Percentiles rank a stretch among this genome's conserved stretches.
These are phyloP conservation scores for Alternaria brassicae DNA, from an alignment of 2,329 filamentous ascomycete genomes.

Conservation along the genomic window DNA sequence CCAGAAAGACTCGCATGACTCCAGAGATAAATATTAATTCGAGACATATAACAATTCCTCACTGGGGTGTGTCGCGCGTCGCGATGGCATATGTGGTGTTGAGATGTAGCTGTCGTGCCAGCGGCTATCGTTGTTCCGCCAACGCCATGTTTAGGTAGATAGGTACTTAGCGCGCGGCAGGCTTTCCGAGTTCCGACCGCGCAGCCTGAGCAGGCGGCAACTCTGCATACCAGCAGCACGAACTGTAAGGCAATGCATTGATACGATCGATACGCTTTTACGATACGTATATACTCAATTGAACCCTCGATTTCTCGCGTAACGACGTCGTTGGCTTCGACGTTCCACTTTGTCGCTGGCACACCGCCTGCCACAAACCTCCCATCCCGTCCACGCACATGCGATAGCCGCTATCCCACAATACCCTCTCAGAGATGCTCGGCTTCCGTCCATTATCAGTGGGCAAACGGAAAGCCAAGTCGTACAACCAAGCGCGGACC, in stretches of 20 bases:
- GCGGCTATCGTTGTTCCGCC: conserved; percentile 11
- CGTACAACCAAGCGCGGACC: conserved; percentile 39
- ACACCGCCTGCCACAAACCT: background rate
- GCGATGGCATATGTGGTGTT: background rate
- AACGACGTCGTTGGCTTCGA: background rate
- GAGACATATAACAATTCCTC: too few relatives aligned
- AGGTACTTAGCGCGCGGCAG: conserved; percentile 11
- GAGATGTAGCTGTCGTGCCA: background rate
- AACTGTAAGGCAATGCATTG: conserved; percentile 9
- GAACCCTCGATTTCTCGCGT: background rate
- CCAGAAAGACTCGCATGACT: too few relatives aligned
- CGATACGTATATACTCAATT: background rate
- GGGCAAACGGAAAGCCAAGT: conserved; percentile 47
- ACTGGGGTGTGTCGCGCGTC: too few relatives aligned
- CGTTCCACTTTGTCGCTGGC: background rate
- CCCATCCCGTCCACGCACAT: conserved; percentile 2
- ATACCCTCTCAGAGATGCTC: conserved; percentile 33
- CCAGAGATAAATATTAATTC: too few relatives aligned
- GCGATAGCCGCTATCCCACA: conserved; percentile 3
- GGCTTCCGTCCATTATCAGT: conserved; percentile 48
- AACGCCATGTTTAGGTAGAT: conserved; percentile 16
- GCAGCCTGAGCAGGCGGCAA: background rate
- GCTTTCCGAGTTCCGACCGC: conserved; percentile 11
- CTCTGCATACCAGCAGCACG: background rate
- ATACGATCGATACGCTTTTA: conserved; percentile 9